Percentiles rank a stretch among this genome's conserved stretches.
Evolutionary conservation across 1,139 yeast species (phyloP).

Genomic region (Suhomyces anneliseae): DNA sequence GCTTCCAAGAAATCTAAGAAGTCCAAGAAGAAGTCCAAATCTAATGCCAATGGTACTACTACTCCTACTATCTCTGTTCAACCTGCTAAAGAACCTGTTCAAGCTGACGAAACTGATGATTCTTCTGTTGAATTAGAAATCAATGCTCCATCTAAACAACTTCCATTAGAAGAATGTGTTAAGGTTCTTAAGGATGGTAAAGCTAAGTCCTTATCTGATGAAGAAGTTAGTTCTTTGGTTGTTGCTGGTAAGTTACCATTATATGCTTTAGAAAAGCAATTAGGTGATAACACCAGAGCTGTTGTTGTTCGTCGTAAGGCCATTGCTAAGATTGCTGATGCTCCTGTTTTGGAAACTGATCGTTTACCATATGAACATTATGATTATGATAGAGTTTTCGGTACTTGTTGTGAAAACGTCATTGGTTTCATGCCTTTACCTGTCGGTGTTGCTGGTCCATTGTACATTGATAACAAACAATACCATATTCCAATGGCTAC

Average conservation of each 20-base stretch:
- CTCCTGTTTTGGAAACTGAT: constrained; percentile 72
- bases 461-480: constrained; percentile 82
- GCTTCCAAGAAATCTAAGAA: constrained; percentile 13
- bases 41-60: constrained; percentile 3
- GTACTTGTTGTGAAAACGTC: constrained; percentile 98
- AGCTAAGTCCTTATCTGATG: constrained; percentile 62
- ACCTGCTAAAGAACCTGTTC: neutral
- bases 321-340: constrained; percentile 77
- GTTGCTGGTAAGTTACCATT: constrained; percentile 80
- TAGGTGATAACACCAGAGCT: constrained; percentile 86
- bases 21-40: constrained; percentile 21
- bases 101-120: constrained; percentile 12
- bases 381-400: constrained; percentile 94
- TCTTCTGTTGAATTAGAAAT: constrained; percentile 28
- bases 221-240: constrained; percentile 72
- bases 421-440: constrained; percentile 96
- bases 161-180: constrained; percentile 62
- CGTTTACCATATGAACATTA: constrained; percentile 78
- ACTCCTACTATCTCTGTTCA: constrained; percentile 1
- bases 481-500: constrained; percentile 98
- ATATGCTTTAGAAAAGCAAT: constrained; percentile 90
- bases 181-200: constrained; percentile 69
- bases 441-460: constrained; percentile 97
- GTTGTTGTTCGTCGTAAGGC: constrained; percentile 91
- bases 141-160: constrained; percentile 21